Evolutionary conservation across 768 basidiomycete species (phyloP), one percentile per base, ranked within the genome.

Genomic region (Boletus pseudo-olivaceus): DNA sequence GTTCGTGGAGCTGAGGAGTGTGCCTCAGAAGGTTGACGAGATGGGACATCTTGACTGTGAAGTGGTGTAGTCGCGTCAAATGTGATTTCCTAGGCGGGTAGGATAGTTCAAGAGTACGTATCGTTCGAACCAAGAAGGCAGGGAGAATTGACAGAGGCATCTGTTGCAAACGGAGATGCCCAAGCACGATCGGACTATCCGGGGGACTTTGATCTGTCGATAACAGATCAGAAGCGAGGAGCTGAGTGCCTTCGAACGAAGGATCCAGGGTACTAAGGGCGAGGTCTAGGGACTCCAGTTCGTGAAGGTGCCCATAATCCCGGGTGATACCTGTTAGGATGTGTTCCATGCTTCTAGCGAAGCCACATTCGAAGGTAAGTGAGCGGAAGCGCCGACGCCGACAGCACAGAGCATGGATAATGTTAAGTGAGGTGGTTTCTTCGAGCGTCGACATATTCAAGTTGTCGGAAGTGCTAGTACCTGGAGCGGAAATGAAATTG

Each of bases 41-140:
- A 19, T 71, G 60, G 5, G 78, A 80, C 63, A 78, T 69, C 55
- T 66, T 75, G 56, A 75, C 62, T 33, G 66, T 63, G 52, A 67
- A 71, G 46, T 67, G 73, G 51, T 68, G 63, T n/a, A 58, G 61
- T 54, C 37, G 64, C 23, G 33, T 35, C 12, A 30, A 41, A 30
- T 55, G 55, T 5, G 57, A 56, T 54, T 55, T 64, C 60, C 59
- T 74, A 32, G 69, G 72, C 4, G 71, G 64, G 56, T 72, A 80
- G 33, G 64, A 68, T 26, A 83, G 65, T 51, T 79, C 76, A 23
- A 83, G 70, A 17, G 67, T 69, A 51, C 62, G 67, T 43, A 81
- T 65, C 53, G 76, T 74, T 27, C 65, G 59, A 40, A 80, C 58
- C 48, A 77, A 69, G 49, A 63, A 62, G 14, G 63, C 55, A 12